These are phyloP conservation scores for Boletus subluridellus DNA, from an alignment of 1,284 basidiomycete species.

Conservation along the genomic window DNA sequence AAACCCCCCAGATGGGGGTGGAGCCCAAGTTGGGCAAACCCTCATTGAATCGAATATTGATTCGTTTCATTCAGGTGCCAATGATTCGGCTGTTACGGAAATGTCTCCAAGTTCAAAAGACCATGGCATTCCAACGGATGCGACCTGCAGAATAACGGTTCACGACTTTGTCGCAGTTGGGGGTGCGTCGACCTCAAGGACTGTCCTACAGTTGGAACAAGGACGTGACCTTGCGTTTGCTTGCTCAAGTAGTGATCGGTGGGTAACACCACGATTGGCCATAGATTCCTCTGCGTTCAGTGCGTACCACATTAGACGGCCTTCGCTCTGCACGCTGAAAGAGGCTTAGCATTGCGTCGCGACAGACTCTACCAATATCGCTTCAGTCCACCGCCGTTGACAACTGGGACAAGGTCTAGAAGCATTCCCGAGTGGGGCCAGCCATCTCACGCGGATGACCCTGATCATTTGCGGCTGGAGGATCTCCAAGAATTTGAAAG, in stretches of 20 bases:
- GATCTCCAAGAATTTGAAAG: conserved; percentile 45
- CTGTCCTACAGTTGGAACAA: conserved; percentile 11
- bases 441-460: conserved; percentile 26
- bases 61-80: not conserved
- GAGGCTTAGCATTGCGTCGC: conserved; percentile 14
- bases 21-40: not conserved
- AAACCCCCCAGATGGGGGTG: conserved; percentile 11
- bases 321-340: conserved; percentile 8
- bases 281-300: conserved; percentile 21
- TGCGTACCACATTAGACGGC: conserved; percentile 14
- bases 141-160: conserved; percentile 15
- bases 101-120: conserved; percentile 2
- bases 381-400: conserved; percentile 17
- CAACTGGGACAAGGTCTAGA: not conserved
- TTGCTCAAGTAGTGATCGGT: conserved; percentile 11
- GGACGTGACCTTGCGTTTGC: conserved; percentile 21
- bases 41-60: not conserved
- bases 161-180: conserved; percentile 24
- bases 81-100: not conserved
- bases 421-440: conserved; percentile 40
- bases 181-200: not conserved
- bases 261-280: conserved; percentile 19
- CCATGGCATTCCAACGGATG: not conserved
- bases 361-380: conserved; percentile 26
- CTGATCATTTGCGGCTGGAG: conserved; percentile 34